Evolutionary conservation across 495 filamentous ascomycete genomes (phyloP).

Genomic region (Talaromyces proteolyticus): DNA sequence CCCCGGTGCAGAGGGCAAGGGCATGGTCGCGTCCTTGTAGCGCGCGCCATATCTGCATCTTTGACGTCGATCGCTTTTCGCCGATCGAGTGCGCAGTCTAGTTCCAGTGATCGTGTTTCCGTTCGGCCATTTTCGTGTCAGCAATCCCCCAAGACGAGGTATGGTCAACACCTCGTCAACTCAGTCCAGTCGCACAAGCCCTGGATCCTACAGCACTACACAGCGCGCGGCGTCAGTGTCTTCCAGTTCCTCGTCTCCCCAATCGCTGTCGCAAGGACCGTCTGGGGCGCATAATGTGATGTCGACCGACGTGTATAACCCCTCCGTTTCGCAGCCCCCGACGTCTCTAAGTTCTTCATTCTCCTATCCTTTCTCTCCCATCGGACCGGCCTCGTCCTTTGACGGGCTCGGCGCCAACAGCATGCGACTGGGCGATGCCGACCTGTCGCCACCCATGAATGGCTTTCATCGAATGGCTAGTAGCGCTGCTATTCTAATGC

Average conservation of each 20-base stretch:
- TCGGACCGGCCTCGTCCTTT: slow-evolving; percentile 36
- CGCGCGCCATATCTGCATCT: not conserved
- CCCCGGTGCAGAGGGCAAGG: not conserved
- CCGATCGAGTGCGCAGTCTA: no score
- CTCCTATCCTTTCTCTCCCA: slow-evolving; percentile 38
- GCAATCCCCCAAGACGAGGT: slow-evolving; percentile 18
- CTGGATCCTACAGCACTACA: slow-evolving; percentile 39
- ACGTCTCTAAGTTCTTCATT: slow-evolving; percentile 32
- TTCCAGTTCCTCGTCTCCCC: slow-evolving; percentile 40
- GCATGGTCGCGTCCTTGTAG: not conserved
- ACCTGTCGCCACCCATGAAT: slow-evolving; percentile 42
- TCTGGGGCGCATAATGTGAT: slow-evolving; percentile 46
- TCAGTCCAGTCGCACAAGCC: slow-evolving; percentile 43
- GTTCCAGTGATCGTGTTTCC: no score
- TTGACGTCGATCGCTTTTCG: no score
- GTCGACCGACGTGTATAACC: slow-evolving; percentile 45
- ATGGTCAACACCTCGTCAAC: slow-evolving; percentile 42
- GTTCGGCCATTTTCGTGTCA: not conserved
- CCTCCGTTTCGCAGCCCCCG: slow-evolving; percentile 33
- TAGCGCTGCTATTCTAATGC: slow-evolving; percentile 58
- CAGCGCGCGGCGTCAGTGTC: slow-evolving; percentile 42
- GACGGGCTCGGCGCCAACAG: slow-evolving; percentile 33
- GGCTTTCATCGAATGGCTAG: slow-evolving; percentile 28
- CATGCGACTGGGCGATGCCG: slow-evolving; percentile 45
- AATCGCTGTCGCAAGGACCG: slow-evolving; percentile 32